Evolutionary conservation across 768 basidiomycete genomes (phyloP).

Genomic region (Psilocybe cyanescens): DNA sequence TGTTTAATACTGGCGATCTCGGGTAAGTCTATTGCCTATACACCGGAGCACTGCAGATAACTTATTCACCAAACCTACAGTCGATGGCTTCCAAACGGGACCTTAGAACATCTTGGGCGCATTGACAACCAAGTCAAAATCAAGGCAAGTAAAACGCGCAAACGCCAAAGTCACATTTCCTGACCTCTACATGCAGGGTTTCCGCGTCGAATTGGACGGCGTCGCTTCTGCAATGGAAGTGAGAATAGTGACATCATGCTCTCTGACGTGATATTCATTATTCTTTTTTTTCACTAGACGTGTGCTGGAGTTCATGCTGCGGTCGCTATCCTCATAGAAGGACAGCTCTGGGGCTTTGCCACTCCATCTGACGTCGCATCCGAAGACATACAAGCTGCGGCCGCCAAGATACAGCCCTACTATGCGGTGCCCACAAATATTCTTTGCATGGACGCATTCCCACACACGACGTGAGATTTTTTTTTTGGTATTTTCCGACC

Average conservation of each 20-base stretch:
- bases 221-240: slow-evolving; percentile 66
- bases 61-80: slow-evolving; percentile 23
- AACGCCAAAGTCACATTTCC: not conserved
- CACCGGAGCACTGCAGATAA: not conserved
- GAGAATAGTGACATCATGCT: slow-evolving; percentile 8
- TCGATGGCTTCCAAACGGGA: slow-evolving; percentile 55
- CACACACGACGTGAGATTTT: slow-evolving; percentile 50
- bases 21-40: slow-evolving; percentile 31
- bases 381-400: slow-evolving; percentile 45
- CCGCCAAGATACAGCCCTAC: slow-evolving; percentile 57
- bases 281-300: slow-evolving; percentile 30
- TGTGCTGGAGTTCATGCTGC: slow-evolving; percentile 47
- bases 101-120: slow-evolving; percentile 59
- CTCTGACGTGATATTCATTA: not conserved
- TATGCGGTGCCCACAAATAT: slow-evolving; percentile 59
- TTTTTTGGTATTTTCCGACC: not conserved
- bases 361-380: slow-evolving; percentile 40
- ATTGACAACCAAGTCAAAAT: slow-evolving; percentile 70
- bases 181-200: slow-evolving; percentile 41
- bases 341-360: slow-evolving; percentile 59
- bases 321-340: slow-evolving; percentile 53
- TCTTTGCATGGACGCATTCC: slow-evolving; percentile 47
- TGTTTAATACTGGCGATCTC: slow-evolving; percentile 71
- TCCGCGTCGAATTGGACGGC: slow-evolving; percentile 67
- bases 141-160: slow-evolving; percentile 38